Conservation (phyloP, 768 basidiomycete genomes). For the Boletus fagicola region DNA sequence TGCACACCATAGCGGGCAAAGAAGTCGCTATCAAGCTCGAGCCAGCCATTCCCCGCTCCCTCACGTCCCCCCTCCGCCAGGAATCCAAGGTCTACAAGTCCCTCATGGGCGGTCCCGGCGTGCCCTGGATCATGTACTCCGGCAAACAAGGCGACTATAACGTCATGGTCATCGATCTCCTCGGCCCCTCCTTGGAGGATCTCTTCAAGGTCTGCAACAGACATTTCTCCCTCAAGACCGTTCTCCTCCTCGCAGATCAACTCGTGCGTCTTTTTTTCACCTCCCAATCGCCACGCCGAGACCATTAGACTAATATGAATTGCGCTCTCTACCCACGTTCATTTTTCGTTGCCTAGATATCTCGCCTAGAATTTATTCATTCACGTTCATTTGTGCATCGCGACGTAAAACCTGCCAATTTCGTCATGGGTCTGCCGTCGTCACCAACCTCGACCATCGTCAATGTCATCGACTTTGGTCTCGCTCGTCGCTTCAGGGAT, state of each 20-base stretch:
- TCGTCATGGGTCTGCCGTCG: slow-evolving; percentile 78
- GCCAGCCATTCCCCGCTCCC: slow-evolving; percentile 48
- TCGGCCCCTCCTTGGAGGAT: slow-evolving; percentile 87
- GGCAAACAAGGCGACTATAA: slow-evolving; percentile 93
- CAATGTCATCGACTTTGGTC: slow-evolving; percentile 90
- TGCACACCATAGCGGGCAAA: slow-evolving; percentile 78
- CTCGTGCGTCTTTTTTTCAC: slow-evolving; percentile 54
- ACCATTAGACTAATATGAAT: slow-evolving; percentile 2
- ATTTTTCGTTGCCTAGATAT: slow-evolving; percentile 56
- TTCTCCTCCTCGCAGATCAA: slow-evolving; percentile 91
- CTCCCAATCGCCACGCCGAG: neutral
- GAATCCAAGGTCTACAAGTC: slow-evolving; percentile 92
- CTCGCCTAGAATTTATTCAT: slow-evolving; percentile 96
- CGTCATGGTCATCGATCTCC: slow-evolving; percentile 95
- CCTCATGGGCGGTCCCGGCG: slow-evolving; percentile 83
- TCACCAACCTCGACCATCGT: slow-evolving; percentile 68
- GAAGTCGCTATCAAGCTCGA: slow-evolving; percentile 85
- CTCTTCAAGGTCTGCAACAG: slow-evolving; percentile 88
- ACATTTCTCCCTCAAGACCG: slow-evolving; percentile 92
- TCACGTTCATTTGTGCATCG: slow-evolving; percentile 93
- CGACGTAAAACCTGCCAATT: slow-evolving; percentile 98
- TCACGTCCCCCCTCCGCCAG: slow-evolving; percentile 71
- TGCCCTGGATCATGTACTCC: slow-evolving; percentile 91
- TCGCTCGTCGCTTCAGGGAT: slow-evolving; percentile 77
- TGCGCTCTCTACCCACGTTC: slow-evolving; percentile 19